phyloP scores from a whole-genome alignment of 176 grass and related monocot species.

The Lolium perenne region DNA sequence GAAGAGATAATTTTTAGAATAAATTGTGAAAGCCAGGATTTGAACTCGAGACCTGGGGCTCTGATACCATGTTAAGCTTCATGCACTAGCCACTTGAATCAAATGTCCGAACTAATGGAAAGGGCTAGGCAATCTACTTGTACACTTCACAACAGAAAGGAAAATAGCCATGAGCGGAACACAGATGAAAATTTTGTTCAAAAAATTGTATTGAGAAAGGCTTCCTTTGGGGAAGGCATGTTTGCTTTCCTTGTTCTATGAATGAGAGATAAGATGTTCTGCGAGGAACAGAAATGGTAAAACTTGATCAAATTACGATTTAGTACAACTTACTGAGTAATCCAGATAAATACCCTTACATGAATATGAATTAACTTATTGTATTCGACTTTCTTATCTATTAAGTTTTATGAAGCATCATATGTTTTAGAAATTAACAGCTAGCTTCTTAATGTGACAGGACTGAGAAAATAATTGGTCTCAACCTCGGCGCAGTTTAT shows the following conservation, averaged over 20 bases:
- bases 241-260: background rate
- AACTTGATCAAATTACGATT: background rate
- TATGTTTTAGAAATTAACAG: background rate
- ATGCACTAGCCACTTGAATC: too few relatives aligned
- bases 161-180: too few relatives aligned
- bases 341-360: background rate
- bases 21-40: too few relatives aligned
- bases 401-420: background rate
- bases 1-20: too few relatives aligned
- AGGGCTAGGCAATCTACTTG: too few relatives aligned
- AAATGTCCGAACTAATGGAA: too few relatives aligned
- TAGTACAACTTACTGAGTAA: background rate
- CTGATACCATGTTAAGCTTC: too few relatives aligned
- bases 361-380: background rate
- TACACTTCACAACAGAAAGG: too few relatives aligned
- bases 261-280: background rate
- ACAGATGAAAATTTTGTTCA: too few relatives aligned
- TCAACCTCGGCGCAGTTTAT: background rate
- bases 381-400: background rate
- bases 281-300: background rate
- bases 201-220: too few relatives aligned
- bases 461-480: background rate
- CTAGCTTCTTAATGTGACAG: background rate
- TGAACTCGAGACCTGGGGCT: too few relatives aligned
- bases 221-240: background rate